phyloP scores from a whole-genome alignment of 305 asterid genomes.

The Rubia peregrina region DNA sequence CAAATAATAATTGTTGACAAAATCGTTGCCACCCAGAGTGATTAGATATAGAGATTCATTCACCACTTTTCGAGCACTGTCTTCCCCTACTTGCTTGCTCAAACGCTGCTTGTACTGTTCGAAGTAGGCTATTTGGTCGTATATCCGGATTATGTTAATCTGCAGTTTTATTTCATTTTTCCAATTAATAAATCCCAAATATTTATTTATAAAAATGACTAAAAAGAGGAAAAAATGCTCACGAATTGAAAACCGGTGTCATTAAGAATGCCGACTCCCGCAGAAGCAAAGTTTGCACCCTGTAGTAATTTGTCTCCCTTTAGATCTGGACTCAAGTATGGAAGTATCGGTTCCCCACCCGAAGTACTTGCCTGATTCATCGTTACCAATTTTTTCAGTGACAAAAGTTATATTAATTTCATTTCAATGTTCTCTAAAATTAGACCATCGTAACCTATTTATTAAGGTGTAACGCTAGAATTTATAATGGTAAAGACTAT shows the following conservation, averaged over 20 bases:
- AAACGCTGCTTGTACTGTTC: slow-evolving; percentile 20
- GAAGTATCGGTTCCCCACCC: slow-evolving; percentile 26
- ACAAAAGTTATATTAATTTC: too few relatives aligned
- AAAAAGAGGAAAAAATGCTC: slow-evolving; percentile 5
- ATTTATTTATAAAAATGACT: background rate
- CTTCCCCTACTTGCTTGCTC: slow-evolving; percentile 18
- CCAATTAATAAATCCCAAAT: background rate
- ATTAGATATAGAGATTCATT: slow-evolving; percentile 26
- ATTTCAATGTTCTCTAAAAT: too few relatives aligned
- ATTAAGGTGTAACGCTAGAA: too few relatives aligned
- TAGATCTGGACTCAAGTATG: slow-evolving; percentile 17
- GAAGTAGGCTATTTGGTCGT: slow-evolving; percentile 23
- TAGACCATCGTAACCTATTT: too few relatives aligned
- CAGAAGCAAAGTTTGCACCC: slow-evolving; percentile 89
- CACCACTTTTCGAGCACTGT: slow-evolving; percentile 16
- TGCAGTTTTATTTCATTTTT: slow-evolving; percentile 17
- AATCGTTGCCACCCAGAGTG: slow-evolving; percentile 42
- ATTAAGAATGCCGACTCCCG: slow-evolving; percentile 78
- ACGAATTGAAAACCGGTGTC: slow-evolving; percentile 85
- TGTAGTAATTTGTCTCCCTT: slow-evolving; percentile 39
- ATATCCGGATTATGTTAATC: slow-evolving; percentile 37
- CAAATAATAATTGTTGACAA: slow-evolving; percentile 37
- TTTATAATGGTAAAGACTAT: background rate
- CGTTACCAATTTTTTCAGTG: too few relatives aligned
- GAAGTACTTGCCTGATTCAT: slow-evolving; percentile 38